These are phyloP conservation scores for Monosporascus sp. DNA, from an alignment of 2,329 filamentous ascomycete genomes.

Conservation along the genomic window DNA sequence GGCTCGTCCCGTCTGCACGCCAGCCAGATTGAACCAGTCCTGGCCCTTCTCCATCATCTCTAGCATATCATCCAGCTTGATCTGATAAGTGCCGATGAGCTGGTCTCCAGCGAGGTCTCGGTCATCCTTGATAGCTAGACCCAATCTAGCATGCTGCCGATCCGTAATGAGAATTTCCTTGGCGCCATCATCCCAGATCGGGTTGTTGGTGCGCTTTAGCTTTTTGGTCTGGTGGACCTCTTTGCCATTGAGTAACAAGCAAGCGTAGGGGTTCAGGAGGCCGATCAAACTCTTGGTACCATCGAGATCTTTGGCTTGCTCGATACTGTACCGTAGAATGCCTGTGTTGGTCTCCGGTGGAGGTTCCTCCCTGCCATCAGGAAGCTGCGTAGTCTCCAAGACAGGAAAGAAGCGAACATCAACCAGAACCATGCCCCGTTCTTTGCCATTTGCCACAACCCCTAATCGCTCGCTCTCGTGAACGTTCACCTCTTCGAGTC, in stretches of 20 bases:
- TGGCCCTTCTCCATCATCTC: constrained; percentile 87
- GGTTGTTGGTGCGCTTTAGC: constrained; percentile 94
- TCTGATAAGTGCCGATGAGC: constrained; percentile 85
- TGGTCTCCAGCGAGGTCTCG: constrained; percentile 79
- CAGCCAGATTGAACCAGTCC: constrained; percentile 89
- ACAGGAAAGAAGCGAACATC: constrained; percentile 97
- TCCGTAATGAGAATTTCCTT: constrained; percentile 96
- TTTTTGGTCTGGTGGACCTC: constrained; percentile 85
- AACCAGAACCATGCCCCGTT: constrained; percentile 70
- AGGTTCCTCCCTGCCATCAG: constrained; percentile 73
- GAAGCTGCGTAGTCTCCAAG: constrained; percentile 62
- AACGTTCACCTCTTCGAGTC: constrained; percentile 68
- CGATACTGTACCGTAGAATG: constrained; percentile 87
- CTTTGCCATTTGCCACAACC: constrained; percentile 76
- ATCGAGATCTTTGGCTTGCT: constrained; percentile 95
- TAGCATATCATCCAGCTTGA: constrained; percentile 90
- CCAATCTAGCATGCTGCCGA: constrained; percentile 82
- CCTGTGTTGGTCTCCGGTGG: constrained; percentile 88
- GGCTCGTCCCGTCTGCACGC: constrained; percentile 73
- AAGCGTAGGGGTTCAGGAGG: constrained; percentile 83
- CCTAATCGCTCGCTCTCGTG: constrained; percentile 83
- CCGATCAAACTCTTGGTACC: constrained; percentile 88
- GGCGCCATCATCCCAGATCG: constrained; percentile 87
- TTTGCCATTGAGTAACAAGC: constrained; percentile 84
- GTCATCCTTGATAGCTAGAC: constrained; percentile 92